Base-by-base conservation (phyloP, 1,139 yeast species). In the Yamadazyma kanchanaburiensis region DNA sequence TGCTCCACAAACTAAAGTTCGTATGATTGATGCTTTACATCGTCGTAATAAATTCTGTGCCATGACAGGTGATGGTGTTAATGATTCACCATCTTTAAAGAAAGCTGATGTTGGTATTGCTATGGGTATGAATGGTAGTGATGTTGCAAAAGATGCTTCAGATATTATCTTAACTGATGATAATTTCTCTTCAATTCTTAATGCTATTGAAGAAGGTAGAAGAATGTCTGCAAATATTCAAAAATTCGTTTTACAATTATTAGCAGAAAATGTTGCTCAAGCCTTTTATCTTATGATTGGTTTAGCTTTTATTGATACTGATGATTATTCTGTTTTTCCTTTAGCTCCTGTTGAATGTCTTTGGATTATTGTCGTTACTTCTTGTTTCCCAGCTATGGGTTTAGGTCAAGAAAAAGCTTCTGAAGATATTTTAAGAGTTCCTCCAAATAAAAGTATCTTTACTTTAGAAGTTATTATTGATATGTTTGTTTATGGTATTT, bases 301-400 rank as follows among this genome's bases (percentile, higher is more conserved):
- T 24, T 68, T 83, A 30, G 87, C 77, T 0, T 83, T 83, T 50
- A 70, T 75, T 44, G 91, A 81, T 49, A 45, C 52, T 0, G 58
- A 64, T 30, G 79, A 74, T 2, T 65, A 58, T 33, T 80, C 89
- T 2, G 89, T 82, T 14, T 83, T 83, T 59, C 89, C 91, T 20
- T 64, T 83, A 34, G 73, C 88, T 0, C 89, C 91, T 3, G 86
- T 83, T 40, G 88, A 83, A 59, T 87, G 81, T 9, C 62, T 83
- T 42, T 83, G 89, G 89, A 76, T 82, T 50, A 74, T 82, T 49
- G 86, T 83, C 52, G 76, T 81, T 23, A 82, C 91, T 2, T 78
- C 88, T 4, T 79, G 88, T 43, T 80, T 82, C 66, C 94, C 91
- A 29, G 91, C 91, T 16, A 82, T 83, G 87, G 91, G 91, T n/a